Percentiles rank a stretch among this genome's conserved stretches.
Evolutionary conservation across 108 stramenopile genomes (phyloP).

Genomic region (Cylindrotheca closterium): DNA sequence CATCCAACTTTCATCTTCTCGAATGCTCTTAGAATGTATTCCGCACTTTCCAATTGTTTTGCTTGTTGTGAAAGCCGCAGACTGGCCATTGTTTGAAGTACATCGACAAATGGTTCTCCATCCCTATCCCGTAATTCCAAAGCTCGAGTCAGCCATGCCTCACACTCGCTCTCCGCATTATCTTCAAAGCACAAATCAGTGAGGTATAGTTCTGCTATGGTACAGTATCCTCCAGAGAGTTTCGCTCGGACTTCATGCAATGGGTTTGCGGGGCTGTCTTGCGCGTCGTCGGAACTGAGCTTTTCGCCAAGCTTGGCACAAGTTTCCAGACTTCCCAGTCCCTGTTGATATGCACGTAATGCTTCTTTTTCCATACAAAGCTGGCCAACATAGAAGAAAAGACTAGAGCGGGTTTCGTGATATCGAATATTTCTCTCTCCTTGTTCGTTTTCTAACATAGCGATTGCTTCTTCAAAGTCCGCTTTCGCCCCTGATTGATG

Average conservation of each 20-base stretch:
- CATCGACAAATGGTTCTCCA: slow-evolving; percentile 68
- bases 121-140: slow-evolving; percentile 45
- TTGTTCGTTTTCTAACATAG: slow-evolving; percentile 39
- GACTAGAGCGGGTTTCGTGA: slow-evolving; percentile 48
- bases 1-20: slow-evolving; percentile 73
- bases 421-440: slow-evolving; percentile 25
- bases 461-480: slow-evolving; percentile 64
- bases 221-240: slow-evolving; percentile 75
- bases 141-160: slow-evolving; percentile 58
- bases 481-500: slow-evolving; percentile 64
- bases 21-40: slow-evolving; percentile 63
- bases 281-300: slow-evolving; percentile 15
- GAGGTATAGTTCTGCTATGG: slow-evolving; percentile 82
- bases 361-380: slow-evolving; percentile 69
- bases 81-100: slow-evolving; percentile 82
- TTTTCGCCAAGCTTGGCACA: slow-evolving; percentile 10
- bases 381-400: slow-evolving; percentile 79
- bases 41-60: slow-evolving; percentile 59
- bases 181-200: slow-evolving; percentile 89
- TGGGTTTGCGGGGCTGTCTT: slow-evolving; percentile 18
- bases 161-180: slow-evolving; percentile 75
- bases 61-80: slow-evolving; percentile 80
- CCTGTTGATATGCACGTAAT: slow-evolving; percentile 54
- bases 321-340: slow-evolving; percentile 51
- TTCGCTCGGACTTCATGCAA: slow-evolving; percentile 37